Base-by-base conservation (phyloP, 306 rosid species). In the Boehmeria nivea region DNA sequence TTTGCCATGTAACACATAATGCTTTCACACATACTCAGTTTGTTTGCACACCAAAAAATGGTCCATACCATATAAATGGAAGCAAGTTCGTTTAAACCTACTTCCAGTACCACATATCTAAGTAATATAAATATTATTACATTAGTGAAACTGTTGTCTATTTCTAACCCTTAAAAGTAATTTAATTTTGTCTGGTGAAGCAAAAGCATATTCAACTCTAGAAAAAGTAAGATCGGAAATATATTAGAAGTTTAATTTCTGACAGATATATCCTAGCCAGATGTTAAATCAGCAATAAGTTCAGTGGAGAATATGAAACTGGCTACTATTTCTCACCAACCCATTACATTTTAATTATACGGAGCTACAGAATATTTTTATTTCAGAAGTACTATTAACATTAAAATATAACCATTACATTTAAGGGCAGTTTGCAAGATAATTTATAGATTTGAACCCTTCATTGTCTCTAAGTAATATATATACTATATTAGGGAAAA, bases 21-120 rank as follows among this genome's bases (percentile, higher is more conserved):
- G 51, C 31, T 20, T 50, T 23, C 50, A 48, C 9, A 27, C 16
- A 26, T 25, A 7, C 40, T 26, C 14, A 25, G 26, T 48, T 36
- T 58, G 50, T 19, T 17, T 51, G 36, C 38, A 25, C 50, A 28
- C 50, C 3, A 6, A 44, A 12, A 56, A 57, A 49, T 50, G 69
- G 61, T 61, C 69, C 64, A 27, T 31, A 42, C 68, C 39, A 27
- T 48, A 47, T 17, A 21, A 47, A 22, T 60, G 28, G 51, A 22
- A 59, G 54, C 57, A 71, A 64, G 31, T 23, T 39, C 52, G 46
- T 27, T 39, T n/a, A 65, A 15, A 59, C 38, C 25, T 43, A 51
- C 42, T 18, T 34, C 39, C 37, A 46, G 21, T 44, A 49, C 48
- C 31, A 38, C 61, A 12, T 19, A 36, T 21, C 10, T 34, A 36